Evolutionary conservation across 2,329 filamentous ascomycete genomes (phyloP).

Genomic region (Botrytis byssoidea): DNA sequence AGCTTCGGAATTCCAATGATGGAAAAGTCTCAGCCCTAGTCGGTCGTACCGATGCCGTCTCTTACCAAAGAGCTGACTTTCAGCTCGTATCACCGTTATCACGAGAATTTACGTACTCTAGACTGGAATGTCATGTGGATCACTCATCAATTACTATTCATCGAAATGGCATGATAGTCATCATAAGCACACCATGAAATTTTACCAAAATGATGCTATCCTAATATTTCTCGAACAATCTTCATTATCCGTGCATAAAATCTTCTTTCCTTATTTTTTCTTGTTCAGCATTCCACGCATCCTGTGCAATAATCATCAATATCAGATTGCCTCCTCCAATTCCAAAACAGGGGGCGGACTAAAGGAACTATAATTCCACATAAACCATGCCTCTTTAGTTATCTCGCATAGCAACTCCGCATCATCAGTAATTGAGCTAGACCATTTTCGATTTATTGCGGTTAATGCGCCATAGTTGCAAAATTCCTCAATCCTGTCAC

Average conservation of each 20-base stretch:
- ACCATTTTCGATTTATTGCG: not conserved
- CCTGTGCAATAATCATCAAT: conserved; percentile 11
- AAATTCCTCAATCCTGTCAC: not conserved
- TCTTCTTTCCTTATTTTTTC: not conserved
- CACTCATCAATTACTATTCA: conserved; percentile 7
- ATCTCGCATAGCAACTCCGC: conserved; percentile 10
- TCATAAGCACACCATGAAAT: conserved; percentile 7
- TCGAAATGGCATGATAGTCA: conserved; percentile 10
- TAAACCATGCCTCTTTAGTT: conserved; percentile 12
- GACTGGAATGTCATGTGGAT: not conserved
- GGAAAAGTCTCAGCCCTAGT: conserved; percentile 20
- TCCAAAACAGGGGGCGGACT: not conserved
- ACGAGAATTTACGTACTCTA: conserved; percentile 8
- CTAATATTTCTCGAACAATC: not conserved
- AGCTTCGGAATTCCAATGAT: conserved; percentile 3
- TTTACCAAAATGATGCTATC: not conserved
- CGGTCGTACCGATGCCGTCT: conserved; percentile 17
- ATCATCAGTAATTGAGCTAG: not conserved
- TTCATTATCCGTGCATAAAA: not conserved
- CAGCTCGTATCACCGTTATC: conserved; percentile 23
- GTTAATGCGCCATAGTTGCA: conserved; percentile 4
- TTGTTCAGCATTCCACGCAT: not conserved
- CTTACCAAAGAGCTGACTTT: conserved; percentile 12
- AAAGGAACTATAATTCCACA: conserved; percentile 3
- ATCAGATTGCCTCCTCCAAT: conserved; percentile 3